Conservation (phyloP, 768 basidiomycete genomes). For the Mycena galopus region DNA sequence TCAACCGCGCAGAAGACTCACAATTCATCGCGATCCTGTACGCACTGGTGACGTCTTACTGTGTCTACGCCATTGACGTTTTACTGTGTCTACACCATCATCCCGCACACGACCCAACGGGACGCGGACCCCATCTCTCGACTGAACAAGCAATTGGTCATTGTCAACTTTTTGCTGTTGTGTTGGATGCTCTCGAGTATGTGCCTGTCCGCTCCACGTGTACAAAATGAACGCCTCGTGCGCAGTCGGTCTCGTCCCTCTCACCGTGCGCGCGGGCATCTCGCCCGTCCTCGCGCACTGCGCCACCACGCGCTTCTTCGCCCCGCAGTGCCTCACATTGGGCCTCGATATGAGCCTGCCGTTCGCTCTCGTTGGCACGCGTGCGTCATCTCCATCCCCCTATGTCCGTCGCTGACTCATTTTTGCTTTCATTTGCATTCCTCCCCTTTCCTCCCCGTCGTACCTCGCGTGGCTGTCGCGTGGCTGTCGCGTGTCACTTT, state of each 20-base stretch:
- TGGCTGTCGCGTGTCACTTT: too few relatives aligned
- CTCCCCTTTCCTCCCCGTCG: too few relatives aligned
- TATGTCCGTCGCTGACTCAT: too few relatives aligned
- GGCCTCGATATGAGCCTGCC: conserved; percentile 28
- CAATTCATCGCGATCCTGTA: conserved; percentile 34
- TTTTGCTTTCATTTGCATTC: too few relatives aligned
- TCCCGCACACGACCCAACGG: conserved; percentile 18
- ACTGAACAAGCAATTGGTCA: conserved; percentile 34
- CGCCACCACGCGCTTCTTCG: conserved; percentile 1
- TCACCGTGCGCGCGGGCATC: conserved; percentile 23
- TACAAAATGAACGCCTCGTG: too few relatives aligned
- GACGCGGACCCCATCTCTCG: conserved; percentile 28
- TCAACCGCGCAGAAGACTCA: conserved; percentile 19
- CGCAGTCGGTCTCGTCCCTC: conserved; percentile 26
- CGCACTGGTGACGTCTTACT: conserved; percentile 11
- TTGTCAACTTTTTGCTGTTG: conserved; percentile 31
- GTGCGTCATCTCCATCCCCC: conserved; percentile 10
- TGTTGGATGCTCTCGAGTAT: neutral
- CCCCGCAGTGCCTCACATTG: conserved; percentile 22
- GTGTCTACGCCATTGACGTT: too few relatives aligned
- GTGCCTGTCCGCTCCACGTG: neutral
- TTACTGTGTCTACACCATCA: conserved; percentile 33
- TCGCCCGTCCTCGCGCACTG: conserved; percentile 1
- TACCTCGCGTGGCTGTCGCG: too few relatives aligned
- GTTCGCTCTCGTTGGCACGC: conserved; percentile 24